Conservation (phyloP, 345 rosid genomes). For the Linum trigynum region DNA sequence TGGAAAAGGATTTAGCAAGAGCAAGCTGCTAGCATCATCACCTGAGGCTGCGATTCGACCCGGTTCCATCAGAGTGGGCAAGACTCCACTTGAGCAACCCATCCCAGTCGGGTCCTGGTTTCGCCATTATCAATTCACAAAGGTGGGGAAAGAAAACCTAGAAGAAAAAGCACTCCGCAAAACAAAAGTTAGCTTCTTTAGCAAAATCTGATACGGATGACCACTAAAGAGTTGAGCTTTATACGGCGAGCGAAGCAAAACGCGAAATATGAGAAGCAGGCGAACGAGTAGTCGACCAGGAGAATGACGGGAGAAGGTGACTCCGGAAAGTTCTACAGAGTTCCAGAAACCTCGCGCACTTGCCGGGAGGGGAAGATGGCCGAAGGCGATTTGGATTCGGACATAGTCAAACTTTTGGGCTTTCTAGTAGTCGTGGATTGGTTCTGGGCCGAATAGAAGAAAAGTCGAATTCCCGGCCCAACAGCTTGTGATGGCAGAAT, state of each 20-base stretch:
- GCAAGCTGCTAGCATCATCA: slow-evolving; percentile 6
- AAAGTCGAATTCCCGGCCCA: too few species aligned
- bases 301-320: background rate
- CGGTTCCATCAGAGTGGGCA: slow-evolving; percentile 74
- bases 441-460: too few species aligned
- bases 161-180: background rate
- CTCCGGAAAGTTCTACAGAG: background rate
- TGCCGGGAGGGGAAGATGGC: background rate
- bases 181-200: background rate
- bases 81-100: slow-evolving; percentile 94
- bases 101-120: slow-evolving; percentile 81
- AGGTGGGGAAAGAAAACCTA: background rate
- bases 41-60: slow-evolving; percentile 49
- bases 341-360: background rate
- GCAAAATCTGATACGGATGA: background rate
- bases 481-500: too few species aligned
- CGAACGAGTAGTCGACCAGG: background rate
- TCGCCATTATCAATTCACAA: slow-evolving; percentile 34
- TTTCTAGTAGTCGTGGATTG: too few species aligned
- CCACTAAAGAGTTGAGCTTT: background rate
- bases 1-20: background rate
- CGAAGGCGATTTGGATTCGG: background rate
- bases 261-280: background rate
- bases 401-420: background rate
- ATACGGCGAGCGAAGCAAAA: background rate